Conservation (phyloP, 1,284 basidiomycete genomes). For the Leccinum subrobustum region DNA sequence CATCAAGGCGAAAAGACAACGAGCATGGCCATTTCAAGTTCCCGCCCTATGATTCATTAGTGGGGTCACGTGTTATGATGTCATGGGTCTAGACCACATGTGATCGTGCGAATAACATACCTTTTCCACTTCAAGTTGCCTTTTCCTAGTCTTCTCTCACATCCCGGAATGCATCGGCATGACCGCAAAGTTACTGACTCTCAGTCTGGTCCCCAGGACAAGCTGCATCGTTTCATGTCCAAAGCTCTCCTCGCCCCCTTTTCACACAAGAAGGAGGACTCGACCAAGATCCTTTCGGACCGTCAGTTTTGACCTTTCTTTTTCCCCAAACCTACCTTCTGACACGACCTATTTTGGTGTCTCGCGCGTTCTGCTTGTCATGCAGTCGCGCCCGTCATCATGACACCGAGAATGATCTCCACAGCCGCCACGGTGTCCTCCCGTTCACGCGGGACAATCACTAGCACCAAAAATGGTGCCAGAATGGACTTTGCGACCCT, state of each 20-base stretch:
- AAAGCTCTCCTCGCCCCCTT: constrained; percentile 69
- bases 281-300: constrained; percentile 67
- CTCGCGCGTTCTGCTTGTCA: background rate
- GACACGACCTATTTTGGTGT: background rate
- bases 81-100: constrained; percentile 31
- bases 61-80: constrained; percentile 33
- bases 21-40: background rate
- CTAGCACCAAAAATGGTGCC: constrained; percentile 35
- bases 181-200: constrained; percentile 3
- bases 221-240: constrained; percentile 56
- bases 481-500: constrained; percentile 69
- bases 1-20: constrained; percentile 17
- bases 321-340: background rate
- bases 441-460: constrained; percentile 44
- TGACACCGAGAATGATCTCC: constrained; percentile 82
- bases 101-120: constrained; percentile 18
- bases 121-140: background rate
- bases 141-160: background rate
- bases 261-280: constrained; percentile 62
- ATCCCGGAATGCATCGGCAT: constrained; percentile 27
- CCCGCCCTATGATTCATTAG: background rate
- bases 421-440: constrained; percentile 62
- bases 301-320: constrained; percentile 44
- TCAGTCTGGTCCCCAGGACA: constrained; percentile 27
- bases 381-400: constrained; percentile 84